A percentile compares a stretch with the other conserved stretches of the same genome.
These are phyloP conservation scores for Colletotrichum scovillei DNA, from an alignment of 2,329 filamentous ascomycete genomes.

Conservation along the genomic window DNA sequence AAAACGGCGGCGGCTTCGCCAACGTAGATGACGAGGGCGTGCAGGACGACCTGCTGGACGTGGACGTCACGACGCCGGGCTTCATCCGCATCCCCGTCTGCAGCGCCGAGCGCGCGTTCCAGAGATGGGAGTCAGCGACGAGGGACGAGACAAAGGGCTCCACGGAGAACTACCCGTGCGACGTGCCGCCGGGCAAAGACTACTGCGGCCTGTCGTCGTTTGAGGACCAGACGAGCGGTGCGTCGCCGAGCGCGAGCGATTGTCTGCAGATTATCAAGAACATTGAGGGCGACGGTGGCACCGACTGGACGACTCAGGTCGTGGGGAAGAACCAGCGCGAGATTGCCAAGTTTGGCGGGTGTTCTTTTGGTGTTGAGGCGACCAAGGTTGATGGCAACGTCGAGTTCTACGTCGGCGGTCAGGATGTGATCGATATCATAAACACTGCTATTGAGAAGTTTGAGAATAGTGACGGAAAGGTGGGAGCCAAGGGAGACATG, in stretches of 20 bases:
- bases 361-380: conserved; percentile 45
- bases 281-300: conserved; percentile 38
- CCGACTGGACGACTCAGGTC: conserved; percentile 32
- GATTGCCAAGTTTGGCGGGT: conserved; percentile 42
- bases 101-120: conserved; percentile 45
- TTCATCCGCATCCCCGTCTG: conserved; percentile 52
- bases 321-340: conserved; percentile 38
- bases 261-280: conserved; percentile 48
- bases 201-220: conserved; percentile 46
- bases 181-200: conserved; percentile 40
- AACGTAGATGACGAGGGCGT: conserved; percentile 44
- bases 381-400: conserved; percentile 39
- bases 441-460: conserved; percentile 43
- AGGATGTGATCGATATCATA: conserved; percentile 43
- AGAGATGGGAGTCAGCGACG: conserved; percentile 44
- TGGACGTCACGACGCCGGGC: conserved; percentile 46
- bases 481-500: conserved; percentile 49
- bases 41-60: conserved; percentile 40
- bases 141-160: conserved; percentile 35
- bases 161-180: conserved; percentile 47
- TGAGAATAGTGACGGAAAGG: conserved; percentile 41
- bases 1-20: neutral
- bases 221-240: conserved; percentile 46
- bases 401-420: conserved; percentile 46
- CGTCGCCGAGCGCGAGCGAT: conserved; percentile 47